A percentile compares a stretch with the other conserved stretches of the same genome.
Conservation (phyloP, 1,139 yeast genomes). For the Yamadazyma jaroonii region DNA sequence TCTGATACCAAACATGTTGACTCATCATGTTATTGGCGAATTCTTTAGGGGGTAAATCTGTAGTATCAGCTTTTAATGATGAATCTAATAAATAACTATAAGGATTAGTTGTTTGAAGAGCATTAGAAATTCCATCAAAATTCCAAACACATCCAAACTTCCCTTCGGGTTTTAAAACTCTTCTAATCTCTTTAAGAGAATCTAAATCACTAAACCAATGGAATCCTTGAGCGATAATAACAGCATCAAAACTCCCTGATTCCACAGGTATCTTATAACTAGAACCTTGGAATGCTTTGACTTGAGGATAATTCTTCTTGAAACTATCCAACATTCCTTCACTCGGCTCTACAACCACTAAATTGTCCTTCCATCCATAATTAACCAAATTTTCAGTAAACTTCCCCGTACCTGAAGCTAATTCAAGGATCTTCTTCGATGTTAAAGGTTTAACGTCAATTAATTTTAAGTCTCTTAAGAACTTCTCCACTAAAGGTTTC, state of each 20-base stretch:
- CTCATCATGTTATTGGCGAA: conserved; percentile 12
- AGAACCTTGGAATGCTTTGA: conserved; percentile 39
- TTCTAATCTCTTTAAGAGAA: conserved; percentile 47
- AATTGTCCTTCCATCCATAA: conserved; percentile 37
- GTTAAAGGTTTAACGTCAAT: conserved; percentile 16
- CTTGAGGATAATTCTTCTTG: conserved; percentile 43
- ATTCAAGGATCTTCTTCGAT: conserved; percentile 42
- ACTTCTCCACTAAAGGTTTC: conserved; percentile 45
- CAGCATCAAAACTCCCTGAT: conserved; percentile 46
- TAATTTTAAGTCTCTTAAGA: conserved; percentile 38
- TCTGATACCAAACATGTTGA: conserved; percentile 21
- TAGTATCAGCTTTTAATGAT: conserved; percentile 1
- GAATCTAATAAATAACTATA: conserved; percentile 14
- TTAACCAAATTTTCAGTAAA: conserved; percentile 49
- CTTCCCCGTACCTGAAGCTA: conserved; percentile 69
- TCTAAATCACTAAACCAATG: conserved; percentile 63
- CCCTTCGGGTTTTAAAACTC: conserved; percentile 51
- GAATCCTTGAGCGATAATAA: conserved; percentile 64
- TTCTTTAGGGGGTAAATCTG: conserved; percentile 6
- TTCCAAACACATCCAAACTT: conserved; percentile 62
- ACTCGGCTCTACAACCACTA: conserved; percentile 57
- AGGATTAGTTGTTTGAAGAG: conserved; percentile 8
- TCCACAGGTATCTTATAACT: conserved; percentile 50
- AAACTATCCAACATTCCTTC: conserved; percentile 57
- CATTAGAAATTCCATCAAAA: conserved; percentile 39